These are phyloP conservation scores for Backusella australiensis DNA, from an alignment of 192 early-diverging fungal genomes.

Conservation along the genomic window DNA sequence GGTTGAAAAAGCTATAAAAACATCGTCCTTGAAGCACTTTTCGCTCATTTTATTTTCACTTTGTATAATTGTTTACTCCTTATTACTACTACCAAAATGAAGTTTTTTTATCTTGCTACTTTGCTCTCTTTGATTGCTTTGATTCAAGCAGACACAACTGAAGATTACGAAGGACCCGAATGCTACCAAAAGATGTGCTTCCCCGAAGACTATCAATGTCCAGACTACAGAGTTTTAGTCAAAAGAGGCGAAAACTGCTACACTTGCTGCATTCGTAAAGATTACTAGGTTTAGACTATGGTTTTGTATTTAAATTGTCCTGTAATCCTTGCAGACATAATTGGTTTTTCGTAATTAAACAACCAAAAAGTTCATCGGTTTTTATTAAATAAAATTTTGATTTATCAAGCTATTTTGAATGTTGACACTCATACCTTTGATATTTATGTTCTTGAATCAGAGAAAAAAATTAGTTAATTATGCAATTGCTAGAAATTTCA, in stretches of 20 bases:
- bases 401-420: neutral
- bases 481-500: too few species aligned
- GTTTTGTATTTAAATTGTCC: neutral
- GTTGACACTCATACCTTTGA: neutral
- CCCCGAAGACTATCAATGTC: neutral
- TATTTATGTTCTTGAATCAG: neutral
- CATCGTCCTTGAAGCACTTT: neutral
- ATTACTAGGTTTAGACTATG: neutral
- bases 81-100: neutral
- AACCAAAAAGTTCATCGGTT: neutral
- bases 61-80: neutral
- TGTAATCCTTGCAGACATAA: neutral
- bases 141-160: neutral
- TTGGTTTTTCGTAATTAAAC: neutral
- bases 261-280: neutral
- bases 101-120: neutral
- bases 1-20: neutral
- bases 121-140: neutral
- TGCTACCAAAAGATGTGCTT: neutral
- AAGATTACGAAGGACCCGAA: neutral
- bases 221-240: neutral
- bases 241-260: neutral
- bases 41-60: neutral
- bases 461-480: neutral
- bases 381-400: neutral